These are phyloP conservation scores for Solanum piurae DNA, from an alignment of 257 asterid genomes.

Conservation along the genomic window DNA sequence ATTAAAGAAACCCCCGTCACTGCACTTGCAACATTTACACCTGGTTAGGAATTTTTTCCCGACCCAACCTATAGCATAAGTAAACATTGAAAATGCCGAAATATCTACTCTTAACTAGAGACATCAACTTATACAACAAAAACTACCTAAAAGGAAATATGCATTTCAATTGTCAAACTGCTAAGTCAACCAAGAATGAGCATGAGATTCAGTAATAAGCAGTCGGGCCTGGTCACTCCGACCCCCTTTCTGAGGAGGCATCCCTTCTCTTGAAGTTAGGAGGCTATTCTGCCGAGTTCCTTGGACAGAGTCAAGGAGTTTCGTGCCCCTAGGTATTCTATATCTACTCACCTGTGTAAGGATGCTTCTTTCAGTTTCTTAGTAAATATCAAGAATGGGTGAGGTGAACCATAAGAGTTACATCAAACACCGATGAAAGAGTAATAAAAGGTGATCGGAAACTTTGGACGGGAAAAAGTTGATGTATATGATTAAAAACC, in stretches of 20 bases:
- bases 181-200: not conserved
- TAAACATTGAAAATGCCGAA: not conserved
- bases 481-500: not conserved
- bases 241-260: not conserved
- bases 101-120: not conserved
- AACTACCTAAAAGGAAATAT: not conserved
- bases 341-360: not conserved
- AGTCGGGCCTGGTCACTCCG: not conserved
- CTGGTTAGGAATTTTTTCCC: not conserved
- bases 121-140: not conserved
- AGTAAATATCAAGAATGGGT: not conserved
- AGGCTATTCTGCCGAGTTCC: not conserved
- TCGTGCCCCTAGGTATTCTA: not conserved
- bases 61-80: not conserved
- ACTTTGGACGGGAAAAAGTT: not conserved
- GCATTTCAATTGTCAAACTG: not conserved
- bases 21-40: conserved; percentile 30
- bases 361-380: not conserved
- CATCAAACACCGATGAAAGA: not conserved
- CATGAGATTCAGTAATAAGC: not conserved
- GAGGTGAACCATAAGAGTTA: not conserved
- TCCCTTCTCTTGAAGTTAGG: not conserved
- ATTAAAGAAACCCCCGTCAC: conserved; percentile 97
- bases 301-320: not conserved
- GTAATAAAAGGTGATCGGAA: not conserved